Conservation (phyloP, 2,329 filamentous ascomycete species). For the Verticillium tricorpus region DNA sequence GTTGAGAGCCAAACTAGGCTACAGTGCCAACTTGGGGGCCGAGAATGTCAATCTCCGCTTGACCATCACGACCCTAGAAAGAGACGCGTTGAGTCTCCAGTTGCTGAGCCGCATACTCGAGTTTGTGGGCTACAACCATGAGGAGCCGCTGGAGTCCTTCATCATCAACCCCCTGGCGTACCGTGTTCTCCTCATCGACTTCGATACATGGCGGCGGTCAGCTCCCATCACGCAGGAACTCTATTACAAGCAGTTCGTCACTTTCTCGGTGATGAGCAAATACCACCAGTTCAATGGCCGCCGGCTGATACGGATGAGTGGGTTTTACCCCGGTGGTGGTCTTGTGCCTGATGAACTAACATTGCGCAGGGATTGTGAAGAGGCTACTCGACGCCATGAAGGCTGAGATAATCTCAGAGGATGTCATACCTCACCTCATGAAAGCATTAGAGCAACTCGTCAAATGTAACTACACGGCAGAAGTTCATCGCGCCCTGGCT, state of each 20-base stretch:
- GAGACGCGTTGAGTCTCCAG: slow-evolving; percentile 52
- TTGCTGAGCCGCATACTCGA: slow-evolving; percentile 73
- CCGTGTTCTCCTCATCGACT: slow-evolving; percentile 83
- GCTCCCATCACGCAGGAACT: slow-evolving; percentile 73
- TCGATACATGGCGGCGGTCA: slow-evolving; percentile 86
- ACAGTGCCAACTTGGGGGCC: slow-evolving; percentile 25
- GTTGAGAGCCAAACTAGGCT: slow-evolving; percentile 75
- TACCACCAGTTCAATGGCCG: slow-evolving; percentile 89
- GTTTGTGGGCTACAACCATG: slow-evolving; percentile 84
- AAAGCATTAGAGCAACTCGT: slow-evolving; percentile 75
- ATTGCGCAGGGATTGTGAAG: slow-evolving; percentile 71
- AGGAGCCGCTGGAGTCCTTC: slow-evolving; percentile 78
- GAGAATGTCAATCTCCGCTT: slow-evolving; percentile 30
- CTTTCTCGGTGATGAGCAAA: slow-evolving; percentile 85
- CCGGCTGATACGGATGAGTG: slow-evolving; percentile 84
- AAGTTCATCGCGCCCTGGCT: slow-evolving; percentile 80
- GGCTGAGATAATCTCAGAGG: slow-evolving; percentile 68
- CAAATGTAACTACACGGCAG: slow-evolving; percentile 74
- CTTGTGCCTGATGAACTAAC: slow-evolving; percentile 9
- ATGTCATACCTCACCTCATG: slow-evolving; percentile 72
- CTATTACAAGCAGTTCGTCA: slow-evolving; percentile 89
- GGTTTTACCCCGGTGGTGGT: slow-evolving; percentile 27
- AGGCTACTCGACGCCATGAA: slow-evolving; percentile 87
- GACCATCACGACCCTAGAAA: slow-evolving; percentile 44
- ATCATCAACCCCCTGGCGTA: slow-evolving; percentile 96